Base-by-base conservation (phyloP, 2,329 filamentous ascomycete genomes). In the Epichloe bromicola region DNA sequence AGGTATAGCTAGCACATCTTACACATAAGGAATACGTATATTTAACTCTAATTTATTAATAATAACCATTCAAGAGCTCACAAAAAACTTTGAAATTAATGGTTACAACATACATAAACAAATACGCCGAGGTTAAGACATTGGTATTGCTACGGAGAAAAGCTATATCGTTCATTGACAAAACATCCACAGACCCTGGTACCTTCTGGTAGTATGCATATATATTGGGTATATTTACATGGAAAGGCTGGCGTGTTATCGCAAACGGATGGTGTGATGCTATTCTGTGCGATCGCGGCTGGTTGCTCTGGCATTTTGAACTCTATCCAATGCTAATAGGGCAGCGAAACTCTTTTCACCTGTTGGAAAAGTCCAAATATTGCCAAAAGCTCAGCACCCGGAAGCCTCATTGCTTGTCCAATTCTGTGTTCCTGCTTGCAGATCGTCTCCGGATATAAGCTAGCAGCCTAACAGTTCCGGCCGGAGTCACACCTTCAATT, bases 401-500 rank as follows among this genome's bases (percentile, higher is more conserved):
- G 8, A 46, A 19, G 30, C 1, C 30, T 30, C 30, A 30, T 36
- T 36, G 36, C 33, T 34, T 19, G 17, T 39, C 19, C 36, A 41
- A 19, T 10, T 17, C 7, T 5, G n/a, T 6, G 10, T 14, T 30
- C 8, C 12, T 40, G 14, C 34, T 26, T 23, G 17, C 14, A 42
- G 44, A 17, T 8, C 39, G n/a, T 20, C 41, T 45, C 17, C 71
- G 72, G n/a, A 88, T 81, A 63, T 79, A 77, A 23, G 72, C 74
- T 52, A 91, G 66, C 54, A 93, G 62, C 50, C 79, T 68, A 42
- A 84, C 61, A 52, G 75, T 76, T 0, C 78, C 80, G 0, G 76
- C 71, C 1, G 81, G 80, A 19, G 80, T 84, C 54, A 85, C 72
- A 4, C 91, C 91, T 67, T 98, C 93, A 11, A 96, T 80, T 14